Evolutionary conservation across 306 rosid species (phyloP), one percentile per base, ranked within the genome.

Genomic region (Vachellia collinsii): DNA sequence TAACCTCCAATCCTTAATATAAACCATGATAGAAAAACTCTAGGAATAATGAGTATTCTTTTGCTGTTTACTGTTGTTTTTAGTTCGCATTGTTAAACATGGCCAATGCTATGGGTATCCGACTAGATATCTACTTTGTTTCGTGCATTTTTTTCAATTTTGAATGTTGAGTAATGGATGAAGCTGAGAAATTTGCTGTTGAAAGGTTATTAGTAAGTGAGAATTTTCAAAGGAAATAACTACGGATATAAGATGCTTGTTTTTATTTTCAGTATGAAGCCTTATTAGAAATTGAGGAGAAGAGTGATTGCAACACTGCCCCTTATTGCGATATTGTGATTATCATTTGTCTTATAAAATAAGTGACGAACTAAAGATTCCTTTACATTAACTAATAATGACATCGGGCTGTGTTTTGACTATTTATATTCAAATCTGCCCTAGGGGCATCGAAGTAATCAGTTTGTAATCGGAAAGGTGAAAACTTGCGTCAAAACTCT

Each of bases 391-490:
- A 23, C 17, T 23, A 59, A 23, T 58, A n/a, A 7, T 10, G 65
- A 59, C 10, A 11, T 59, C 8, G 37, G 44, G 69, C 23, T 80
- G 58, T 63, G 50, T 20, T n/a, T 81, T 74, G 78, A 81, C 62
- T 34, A 47, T 66, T 16, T 78, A 47, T 43, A 61, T 38, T 61
- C 39, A 70, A 11, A 34, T 44, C 37, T 20, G 11, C 61, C 25
- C 23, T 7, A 48, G 58, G 61, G 62, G 42, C 43, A 25, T 47
- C 29, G 8, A 29, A 16, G 42, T 72, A 47, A 72, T 72, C 23
- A 50, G 17, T 6, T 47, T 66, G 47, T 61, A 12, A 11, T 61
- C 7, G 25, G 38, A 25, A 38, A 48, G 63, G 65, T 59, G 38
- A 59, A 59, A 22, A 59, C 16, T 11, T 4, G 37, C n/a, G 3